Percentiles rank a stretch among this genome's conserved stretches.
These are phyloP conservation scores for Leishmania tropica DNA, from an alignment of 208 protist genomes.

Conservation along the genomic window DNA sequence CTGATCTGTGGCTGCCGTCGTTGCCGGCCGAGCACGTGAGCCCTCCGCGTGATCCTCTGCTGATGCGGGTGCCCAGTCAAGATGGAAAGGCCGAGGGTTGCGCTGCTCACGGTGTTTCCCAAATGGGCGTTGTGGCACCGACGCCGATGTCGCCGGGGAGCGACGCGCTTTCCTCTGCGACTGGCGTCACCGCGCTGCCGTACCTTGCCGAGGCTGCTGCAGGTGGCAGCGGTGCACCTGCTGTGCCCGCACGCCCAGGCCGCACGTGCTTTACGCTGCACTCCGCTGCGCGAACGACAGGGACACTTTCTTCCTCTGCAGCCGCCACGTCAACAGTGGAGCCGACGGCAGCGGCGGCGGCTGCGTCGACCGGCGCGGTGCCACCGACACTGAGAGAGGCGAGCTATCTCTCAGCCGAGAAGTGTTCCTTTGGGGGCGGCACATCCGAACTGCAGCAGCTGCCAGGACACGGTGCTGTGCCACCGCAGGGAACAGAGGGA, in stretches of 20 bases:
- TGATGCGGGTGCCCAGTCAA: not conserved
- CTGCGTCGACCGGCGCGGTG: not conserved
- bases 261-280: constrained; percentile 32
- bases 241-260: constrained; percentile 12
- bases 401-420: not conserved
- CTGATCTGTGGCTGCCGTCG: not conserved
- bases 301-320: not conserved
- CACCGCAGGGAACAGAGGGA: not conserved
- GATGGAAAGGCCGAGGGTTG: not conserved
- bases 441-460: not conserved
- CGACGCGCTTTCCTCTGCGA: not conserved
- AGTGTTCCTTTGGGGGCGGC: not conserved
- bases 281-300: not conserved
- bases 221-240: not conserved
- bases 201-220: not conserved
- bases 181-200: not conserved
- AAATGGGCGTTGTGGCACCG: not conserved
- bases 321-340: not conserved
- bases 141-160: not conserved
- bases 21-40: not conserved
- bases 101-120: not conserved
- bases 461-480: not conserved
- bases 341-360: not conserved
- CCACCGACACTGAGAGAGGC: not conserved
- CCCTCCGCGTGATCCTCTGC: not conserved